Percentiles rank a stretch among this genome's conserved stretches.
These are phyloP conservation scores for Pistacia integerrima DNA, from an alignment of 345 rosid species.

Conservation along the genomic window DNA sequence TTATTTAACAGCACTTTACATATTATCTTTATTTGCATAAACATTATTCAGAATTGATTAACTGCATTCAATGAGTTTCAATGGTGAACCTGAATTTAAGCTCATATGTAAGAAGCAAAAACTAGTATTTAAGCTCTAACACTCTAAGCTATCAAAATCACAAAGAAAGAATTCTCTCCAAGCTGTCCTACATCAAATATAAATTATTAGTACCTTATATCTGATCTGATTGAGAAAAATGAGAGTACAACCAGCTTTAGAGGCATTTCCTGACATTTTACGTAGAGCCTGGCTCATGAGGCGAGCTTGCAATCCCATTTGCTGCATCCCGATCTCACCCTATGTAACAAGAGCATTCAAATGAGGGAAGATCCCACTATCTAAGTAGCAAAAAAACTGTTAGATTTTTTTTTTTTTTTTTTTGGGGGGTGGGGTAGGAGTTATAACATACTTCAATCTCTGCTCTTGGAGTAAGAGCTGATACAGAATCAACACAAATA, in stretches of 20 bases:
- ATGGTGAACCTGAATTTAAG: background rate
- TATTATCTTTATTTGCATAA: too few relatives aligned
- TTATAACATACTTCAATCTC: slow-evolving; percentile 82
- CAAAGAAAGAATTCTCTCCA: background rate
- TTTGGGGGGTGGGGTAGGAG: background rate
- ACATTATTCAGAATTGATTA: too few relatives aligned
- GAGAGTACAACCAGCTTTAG: slow-evolving; percentile 98
- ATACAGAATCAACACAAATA: slow-evolving; percentile 94
- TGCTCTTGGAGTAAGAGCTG: slow-evolving; percentile 97
- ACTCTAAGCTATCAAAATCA: background rate
- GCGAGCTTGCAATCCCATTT: slow-evolving; percentile 98
- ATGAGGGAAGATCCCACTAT: slow-evolving; percentile 7
- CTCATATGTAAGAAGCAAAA: background rate
- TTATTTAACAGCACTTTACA: too few relatives aligned
- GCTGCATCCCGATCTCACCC: slow-evolving; percentile 99
- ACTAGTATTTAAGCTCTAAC: background rate
- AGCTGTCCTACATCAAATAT: background rate
- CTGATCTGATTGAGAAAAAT: slow-evolving; percentile 92
- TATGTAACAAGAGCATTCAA: slow-evolving; percentile 21
- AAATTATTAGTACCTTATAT: slow-evolving; percentile 70
- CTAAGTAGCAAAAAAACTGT: background rate
- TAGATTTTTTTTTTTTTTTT: background rate
- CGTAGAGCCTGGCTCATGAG: slow-evolving; percentile 99
- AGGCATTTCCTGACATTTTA: slow-evolving; percentile 99
- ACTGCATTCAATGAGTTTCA: too few relatives aligned